Percentiles rank a stretch among this genome's conserved stretches.
phyloP scores from a whole-genome alignment of 225 moss, liverwort and hornwort species.

The Antitrichia curtipendula region DNA sequence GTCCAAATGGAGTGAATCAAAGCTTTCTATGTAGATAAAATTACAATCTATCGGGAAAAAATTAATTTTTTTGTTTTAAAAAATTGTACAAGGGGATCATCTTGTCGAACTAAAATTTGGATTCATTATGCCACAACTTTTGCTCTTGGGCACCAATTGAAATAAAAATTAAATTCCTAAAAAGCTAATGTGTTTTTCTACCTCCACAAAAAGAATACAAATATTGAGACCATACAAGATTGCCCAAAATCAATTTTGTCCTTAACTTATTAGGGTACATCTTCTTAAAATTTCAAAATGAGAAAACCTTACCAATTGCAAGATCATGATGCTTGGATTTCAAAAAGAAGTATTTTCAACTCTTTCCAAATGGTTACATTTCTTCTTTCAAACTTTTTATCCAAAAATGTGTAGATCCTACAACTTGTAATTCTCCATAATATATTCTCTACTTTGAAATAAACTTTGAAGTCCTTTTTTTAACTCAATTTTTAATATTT shows the following conservation, averaged over 20 bases:
- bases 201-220: not conserved
- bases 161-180: not conserved
- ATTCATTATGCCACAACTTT: no score
- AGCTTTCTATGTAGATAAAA: no score
- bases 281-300: not conserved
- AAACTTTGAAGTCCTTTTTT: no score
- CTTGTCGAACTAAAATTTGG: not conserved
- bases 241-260: accelerated
- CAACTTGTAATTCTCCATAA: no score
- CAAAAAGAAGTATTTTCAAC: no score
- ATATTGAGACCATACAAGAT: accelerated
- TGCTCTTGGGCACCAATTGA: accelerated
- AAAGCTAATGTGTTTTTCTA: not conserved
- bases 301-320: not conserved
- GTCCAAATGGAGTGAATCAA: not conserved
- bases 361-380: no score
- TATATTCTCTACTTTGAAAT: no score
- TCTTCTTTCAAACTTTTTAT: no score
- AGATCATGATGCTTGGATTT: not conserved
- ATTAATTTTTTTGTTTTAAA: no score
- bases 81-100: accelerated
- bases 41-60: not conserved
- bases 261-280: accelerated
- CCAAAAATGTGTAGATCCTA: no score
- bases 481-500: no score